Evolutionary conservation across 768 basidiomycete genomes (phyloP).

Genomic region (Termitomyces sp.): DNA sequence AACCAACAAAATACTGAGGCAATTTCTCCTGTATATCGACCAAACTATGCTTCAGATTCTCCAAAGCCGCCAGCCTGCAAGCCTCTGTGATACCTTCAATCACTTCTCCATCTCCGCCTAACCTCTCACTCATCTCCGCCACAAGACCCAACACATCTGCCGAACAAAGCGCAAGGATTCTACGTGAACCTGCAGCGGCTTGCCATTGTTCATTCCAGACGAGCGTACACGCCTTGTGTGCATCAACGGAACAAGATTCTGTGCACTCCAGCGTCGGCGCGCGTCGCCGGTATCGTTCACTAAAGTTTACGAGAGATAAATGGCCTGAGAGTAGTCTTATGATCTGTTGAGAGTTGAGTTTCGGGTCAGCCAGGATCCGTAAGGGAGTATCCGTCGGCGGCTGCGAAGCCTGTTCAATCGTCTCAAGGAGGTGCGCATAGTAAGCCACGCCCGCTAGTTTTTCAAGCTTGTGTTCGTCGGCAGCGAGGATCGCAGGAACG

Average conservation of each 20-base stretch:
- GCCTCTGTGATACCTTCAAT: constrained; percentile 18
- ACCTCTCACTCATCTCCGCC: constrained; percentile 25
- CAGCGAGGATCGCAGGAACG: constrained; percentile 31
- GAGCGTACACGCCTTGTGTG: constrained; percentile 21
- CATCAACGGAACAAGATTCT: constrained; percentile 16
- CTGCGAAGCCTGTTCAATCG: constrained; percentile 23
- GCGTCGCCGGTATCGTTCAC: constrained; percentile 26
- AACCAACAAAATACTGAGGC: constrained; percentile 12
- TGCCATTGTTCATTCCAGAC: constrained; percentile 30
- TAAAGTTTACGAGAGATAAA: constrained; percentile 28
- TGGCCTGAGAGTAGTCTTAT: constrained; percentile 30
- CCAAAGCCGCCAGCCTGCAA: constrained; percentile 28
- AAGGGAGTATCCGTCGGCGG: constrained; percentile 21
- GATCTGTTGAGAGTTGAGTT: constrained; percentile 30
- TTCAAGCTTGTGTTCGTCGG: constrained; percentile 25
- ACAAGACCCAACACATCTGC: constrained; percentile 28
- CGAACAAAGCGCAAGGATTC: constrained; percentile 23
- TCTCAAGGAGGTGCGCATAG: constrained; percentile 30
- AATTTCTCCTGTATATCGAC: constrained; percentile 3
- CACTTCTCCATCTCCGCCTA: constrained; percentile 27
- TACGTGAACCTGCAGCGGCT: constrained; percentile 24
- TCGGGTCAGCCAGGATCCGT: constrained; percentile 28
- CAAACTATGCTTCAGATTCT: constrained; percentile 12
- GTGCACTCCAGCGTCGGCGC: constrained; percentile 21
- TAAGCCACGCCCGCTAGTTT: constrained; percentile 31